Conservation (phyloP, 495 filamentous ascomycete genomes). For the Lindgomyces ingoldianus region DNA sequence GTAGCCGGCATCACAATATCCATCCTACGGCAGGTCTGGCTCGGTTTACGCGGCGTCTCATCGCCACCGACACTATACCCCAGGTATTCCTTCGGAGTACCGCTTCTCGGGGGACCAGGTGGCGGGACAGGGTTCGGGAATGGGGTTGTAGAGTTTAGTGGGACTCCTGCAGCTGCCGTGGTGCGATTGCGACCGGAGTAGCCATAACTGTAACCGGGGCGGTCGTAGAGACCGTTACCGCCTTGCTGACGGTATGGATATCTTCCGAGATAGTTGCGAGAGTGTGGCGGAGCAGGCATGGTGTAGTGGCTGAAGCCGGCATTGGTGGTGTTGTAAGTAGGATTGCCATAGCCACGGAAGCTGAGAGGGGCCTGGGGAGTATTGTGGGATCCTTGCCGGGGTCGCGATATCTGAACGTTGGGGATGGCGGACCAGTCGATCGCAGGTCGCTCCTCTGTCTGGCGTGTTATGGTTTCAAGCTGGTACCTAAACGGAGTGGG, state of each 20-base stretch:
- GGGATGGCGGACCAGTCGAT: constrained; percentile 9
- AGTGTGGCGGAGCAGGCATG: not conserved
- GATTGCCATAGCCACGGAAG: not conserved
- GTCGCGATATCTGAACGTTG: not conserved
- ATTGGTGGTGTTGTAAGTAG: not conserved
- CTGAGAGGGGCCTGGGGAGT: not conserved
- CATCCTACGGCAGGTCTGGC: not conserved
- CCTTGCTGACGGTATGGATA: not conserved
- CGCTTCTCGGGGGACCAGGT: not conserved
- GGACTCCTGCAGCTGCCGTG: constrained; percentile 11
- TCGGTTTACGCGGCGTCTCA: not conserved
- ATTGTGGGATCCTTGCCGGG: not conserved
- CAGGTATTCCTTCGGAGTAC: not conserved
- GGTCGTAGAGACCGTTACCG: constrained; percentile 17
- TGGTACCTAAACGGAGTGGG: not conserved
- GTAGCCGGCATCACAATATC: not conserved
- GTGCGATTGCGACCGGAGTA: not conserved
- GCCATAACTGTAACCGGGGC: not conserved
- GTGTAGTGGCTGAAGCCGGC: not conserved
- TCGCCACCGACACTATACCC: not conserved
- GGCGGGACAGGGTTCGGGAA: constrained; percentile 25
- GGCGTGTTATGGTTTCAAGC: not conserved
- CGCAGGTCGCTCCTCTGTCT: not conserved
- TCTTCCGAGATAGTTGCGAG: not conserved
- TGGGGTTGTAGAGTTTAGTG: constrained; percentile 10